Evolutionary conservation across 73 alveolate genomes (phyloP).

Genomic region (Uronychia binucleata): DNA sequence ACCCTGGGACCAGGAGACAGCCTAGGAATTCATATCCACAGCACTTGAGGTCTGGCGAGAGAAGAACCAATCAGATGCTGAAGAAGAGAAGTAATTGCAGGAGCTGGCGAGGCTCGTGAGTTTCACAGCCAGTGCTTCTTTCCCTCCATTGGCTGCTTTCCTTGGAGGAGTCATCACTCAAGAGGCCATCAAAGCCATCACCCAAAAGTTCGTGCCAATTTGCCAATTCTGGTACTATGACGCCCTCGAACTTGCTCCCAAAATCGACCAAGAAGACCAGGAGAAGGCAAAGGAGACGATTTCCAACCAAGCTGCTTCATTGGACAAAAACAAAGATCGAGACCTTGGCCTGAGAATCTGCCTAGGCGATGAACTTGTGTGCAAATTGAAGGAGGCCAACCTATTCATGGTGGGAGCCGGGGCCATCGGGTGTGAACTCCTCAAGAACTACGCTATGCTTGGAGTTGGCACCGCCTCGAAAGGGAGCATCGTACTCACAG

Average conservation of each 20-base stretch:
- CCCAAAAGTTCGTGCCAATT: conserved; percentile 94
- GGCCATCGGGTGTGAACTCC: conserved; percentile 95
- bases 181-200: conserved; percentile 92
- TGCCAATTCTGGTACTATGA: conserved; percentile 75
- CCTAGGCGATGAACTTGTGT: conserved; percentile 67
- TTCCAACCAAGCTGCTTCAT: too few species aligned
- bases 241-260: conserved; percentile 78
- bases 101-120: background rate
- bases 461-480: conserved; percentile 78
- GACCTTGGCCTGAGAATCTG: conserved; percentile 25
- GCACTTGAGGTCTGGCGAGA: too few species aligned
- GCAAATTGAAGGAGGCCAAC: conserved; percentile 67
- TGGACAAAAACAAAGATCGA: background rate
- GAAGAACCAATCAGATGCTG: too few species aligned
- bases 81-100: background rate
- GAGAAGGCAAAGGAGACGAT: background rate
- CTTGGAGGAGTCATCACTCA: conserved; percentile 94
- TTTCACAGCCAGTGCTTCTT: conserved; percentile 29
- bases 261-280: background rate
- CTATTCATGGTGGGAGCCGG: conserved; percentile 95
- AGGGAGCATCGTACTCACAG: conserved; percentile 86
- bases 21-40: too few species aligned
- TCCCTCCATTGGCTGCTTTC: conserved; percentile 92
- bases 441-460: conserved; percentile 93
- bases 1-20: too few species aligned